Percentiles rank a stretch among this genome's conserved stretches.
These are phyloP conservation scores for Botrytis squamosa DNA, from an alignment of 2,329 filamentous ascomycete genomes.

Conservation along the genomic window DNA sequence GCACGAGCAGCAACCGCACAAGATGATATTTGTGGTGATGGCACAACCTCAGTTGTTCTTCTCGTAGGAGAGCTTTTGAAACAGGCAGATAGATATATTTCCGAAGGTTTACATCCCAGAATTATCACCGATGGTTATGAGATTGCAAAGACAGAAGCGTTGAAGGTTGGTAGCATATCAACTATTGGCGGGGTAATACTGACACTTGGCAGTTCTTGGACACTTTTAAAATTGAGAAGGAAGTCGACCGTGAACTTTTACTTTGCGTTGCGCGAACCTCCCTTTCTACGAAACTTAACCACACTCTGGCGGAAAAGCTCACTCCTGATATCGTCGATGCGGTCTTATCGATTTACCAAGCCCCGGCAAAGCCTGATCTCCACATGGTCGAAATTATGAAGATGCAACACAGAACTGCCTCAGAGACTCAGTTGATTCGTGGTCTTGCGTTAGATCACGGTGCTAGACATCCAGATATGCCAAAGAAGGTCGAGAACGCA, in stretches of 20 bases:
- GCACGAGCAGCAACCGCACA: slow-evolving; percentile 87
- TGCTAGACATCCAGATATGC: slow-evolving; percentile 96
- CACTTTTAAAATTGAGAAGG: slow-evolving; percentile 81
- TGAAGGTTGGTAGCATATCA: slow-evolving; percentile 62
- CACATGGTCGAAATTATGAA: slow-evolving; percentile 99
- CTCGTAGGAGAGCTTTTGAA: slow-evolving; percentile 95
- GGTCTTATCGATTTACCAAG: slow-evolving; percentile 88
- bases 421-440: slow-evolving; percentile 93
- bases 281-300: slow-evolving; percentile 91
- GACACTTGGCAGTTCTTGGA: slow-evolving; percentile 72
- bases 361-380: slow-evolving; percentile 87
- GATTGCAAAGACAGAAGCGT: slow-evolving; percentile 86
- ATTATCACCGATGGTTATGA: slow-evolving; percentile 98
- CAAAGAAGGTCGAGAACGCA: slow-evolving; percentile 92
- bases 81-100: slow-evolving; percentile 94
- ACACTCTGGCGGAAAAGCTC: slow-evolving; percentile 81
- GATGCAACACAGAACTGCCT: slow-evolving; percentile 96
- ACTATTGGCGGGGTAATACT: slow-evolving; percentile 18
- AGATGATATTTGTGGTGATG: slow-evolving; percentile 97
- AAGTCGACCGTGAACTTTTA: slow-evolving; percentile 91
- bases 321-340: slow-evolving; percentile 96
- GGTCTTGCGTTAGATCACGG: slow-evolving; percentile 93
- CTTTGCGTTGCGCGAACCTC: slow-evolving; percentile 92
- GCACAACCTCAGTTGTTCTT: slow-evolving; percentile 93
- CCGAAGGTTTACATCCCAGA: slow-evolving; percentile 92